Evolutionary conservation across 257 asterid species (phyloP), one percentile per base, ranked within the genome.

Genomic region (Salvia hispanica): DNA sequence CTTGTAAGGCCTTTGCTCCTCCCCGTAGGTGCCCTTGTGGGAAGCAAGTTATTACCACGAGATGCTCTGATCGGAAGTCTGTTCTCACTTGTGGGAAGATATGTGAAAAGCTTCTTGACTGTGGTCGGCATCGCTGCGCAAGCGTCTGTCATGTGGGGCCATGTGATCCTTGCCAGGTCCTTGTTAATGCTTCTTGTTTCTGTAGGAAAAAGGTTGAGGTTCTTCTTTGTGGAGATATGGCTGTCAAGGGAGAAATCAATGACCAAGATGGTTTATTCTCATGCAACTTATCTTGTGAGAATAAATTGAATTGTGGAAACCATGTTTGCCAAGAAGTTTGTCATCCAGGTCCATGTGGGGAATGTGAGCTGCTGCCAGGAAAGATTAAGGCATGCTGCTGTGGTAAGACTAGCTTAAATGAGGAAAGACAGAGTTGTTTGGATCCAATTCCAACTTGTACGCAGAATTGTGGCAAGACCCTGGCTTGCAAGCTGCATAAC

Each of bases 1-100:
- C 97, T 65, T 94, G 99, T 57, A 94, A 82, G 90, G 97, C 97
- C 66, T 94, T 94, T 85, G 99, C 99, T 76, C 96, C 95, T 7
- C 86, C 96, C 0, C 74, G 83, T 4, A 77, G 58, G 71, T 94
- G 99, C 58, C 99, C 99, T 39, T 94, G 99, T 79, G 93, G 96
- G 53, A 94, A 88, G 90, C 82, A 91, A 74, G 85, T 79, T 28
- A 85, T 94, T 40, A 81, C 95, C 58, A 91, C 96, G 15, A 86
- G 99, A 71, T 94, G 99, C 82, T 88, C 96, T 28, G 96, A 94
- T 66, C 83, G 95, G 42, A 88, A 75, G 74, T 79, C 92, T 57
- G 95, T 85, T 69, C 92, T 88, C 67, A 94, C 96, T 18, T 94
- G 99, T 76, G 95, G 97, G 56, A 89, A 84, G 78, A 75, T 5